These are phyloP conservation scores for Yueomyces sp. DNA, from an alignment of 805 yeast genomes.

Conservation along the genomic window DNA sequence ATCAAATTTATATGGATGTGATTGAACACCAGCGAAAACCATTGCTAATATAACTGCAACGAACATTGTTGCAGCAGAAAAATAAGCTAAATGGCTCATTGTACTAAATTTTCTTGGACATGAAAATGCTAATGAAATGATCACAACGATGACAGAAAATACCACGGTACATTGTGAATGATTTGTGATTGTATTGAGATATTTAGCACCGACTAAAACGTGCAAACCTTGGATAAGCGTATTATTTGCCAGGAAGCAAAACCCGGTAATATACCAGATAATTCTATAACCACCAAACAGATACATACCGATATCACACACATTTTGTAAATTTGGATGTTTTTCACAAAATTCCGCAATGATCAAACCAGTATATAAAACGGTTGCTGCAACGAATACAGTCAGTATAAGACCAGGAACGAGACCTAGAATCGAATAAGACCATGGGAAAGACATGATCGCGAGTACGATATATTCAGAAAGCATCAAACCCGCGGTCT, in stretches of 20 bases:
- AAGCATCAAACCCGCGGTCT: constrained; percentile 44
- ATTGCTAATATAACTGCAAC: constrained; percentile 39
- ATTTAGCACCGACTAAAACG: constrained; percentile 46
- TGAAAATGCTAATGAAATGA: constrained; percentile 37
- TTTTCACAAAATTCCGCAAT: constrained; percentile 41
- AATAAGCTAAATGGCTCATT: constrained; percentile 37
- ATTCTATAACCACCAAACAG: constrained; percentile 36
- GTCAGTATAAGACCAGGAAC: constrained; percentile 47
- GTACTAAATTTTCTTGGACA: constrained; percentile 44
- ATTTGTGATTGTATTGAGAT: constrained; percentile 40
- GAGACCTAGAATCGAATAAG: constrained; percentile 44
- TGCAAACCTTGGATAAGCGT: constrained; percentile 46
- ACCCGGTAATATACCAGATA: constrained; percentile 47
- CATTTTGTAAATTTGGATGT: constrained; percentile 37
- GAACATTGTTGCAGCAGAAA: constrained; percentile 45
- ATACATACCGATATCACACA: constrained; percentile 48
- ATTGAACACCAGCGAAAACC: constrained; percentile 40
- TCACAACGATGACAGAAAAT: constrained; percentile 35
- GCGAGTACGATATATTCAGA: constrained; percentile 51
- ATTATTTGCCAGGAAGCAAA: constrained; percentile 40
- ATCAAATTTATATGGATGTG: constrained; percentile 32
- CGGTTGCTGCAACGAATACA: constrained; percentile 35
- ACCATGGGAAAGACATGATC: constrained; percentile 55
- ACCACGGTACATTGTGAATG: constrained; percentile 39
- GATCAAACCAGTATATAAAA: constrained; percentile 41